Evolutionary conservation across 192 early-diverging fungal species (phyloP), one percentile per base, ranked within the genome.

Genomic region (Geosiphon pyriformis): DNA sequence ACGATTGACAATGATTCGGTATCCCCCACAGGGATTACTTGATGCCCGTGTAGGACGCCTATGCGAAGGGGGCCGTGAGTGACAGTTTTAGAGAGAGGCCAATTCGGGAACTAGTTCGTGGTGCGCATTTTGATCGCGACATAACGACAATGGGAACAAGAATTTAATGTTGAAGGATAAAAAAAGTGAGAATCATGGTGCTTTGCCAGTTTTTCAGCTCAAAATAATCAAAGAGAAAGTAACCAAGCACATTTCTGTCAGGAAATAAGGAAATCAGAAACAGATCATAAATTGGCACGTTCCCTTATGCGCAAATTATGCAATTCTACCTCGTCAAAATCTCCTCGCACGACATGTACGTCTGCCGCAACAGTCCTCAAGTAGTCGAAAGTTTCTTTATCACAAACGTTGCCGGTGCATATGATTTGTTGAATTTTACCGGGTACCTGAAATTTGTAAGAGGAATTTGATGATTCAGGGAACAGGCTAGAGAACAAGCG

Each of bases 371-470:
- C 84, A 32, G 88, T 88, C 59, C 88, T 81, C 66, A 98, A 80
- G 72, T 93, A 98, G 57, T 95, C 92, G 70, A 87, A 85, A 0
- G 89, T 92, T 29, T 92, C 92, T 53, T 85, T 82, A 74, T 91
- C 88, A 42, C 79, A 85, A 0, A 93, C 74, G 73, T 97, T 97
- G 32, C 96, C 96, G 3, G 93, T 96, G 71, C 87, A 90, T 48
- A 98, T 83, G 70, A 97, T 94, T 72, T 91, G 88, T 73, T 96
- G 91, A 66, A 98, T 98, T 74, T 98, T 98, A 42, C 96, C 96
- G 7, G 92, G 91, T 4, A 90, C 85, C 82, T 84, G 70, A 47
- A 30, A 22, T 8, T 37, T 48, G n/a, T n/a, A n/a, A n/a, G n/a
- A n/a, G n/a, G n/a, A n/a, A n/a, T n/a, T n/a, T n/a, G n/a, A n/a